These are phyloP conservation scores for Solanum gracilifrons DNA, from an alignment of 257 asterid genomes.

Conservation along the genomic window DNA sequence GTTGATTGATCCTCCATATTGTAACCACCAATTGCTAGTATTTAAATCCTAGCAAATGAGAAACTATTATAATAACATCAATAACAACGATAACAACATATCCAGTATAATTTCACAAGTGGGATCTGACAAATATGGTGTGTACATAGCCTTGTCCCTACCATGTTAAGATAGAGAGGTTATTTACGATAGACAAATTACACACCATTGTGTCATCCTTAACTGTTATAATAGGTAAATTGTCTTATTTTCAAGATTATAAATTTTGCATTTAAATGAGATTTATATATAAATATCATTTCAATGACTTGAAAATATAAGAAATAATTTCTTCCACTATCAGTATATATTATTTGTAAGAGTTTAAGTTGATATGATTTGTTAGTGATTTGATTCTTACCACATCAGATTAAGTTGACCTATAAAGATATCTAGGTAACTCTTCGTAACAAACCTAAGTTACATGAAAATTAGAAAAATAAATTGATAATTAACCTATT, in stretches of 20 bases:
- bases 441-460: neutral
- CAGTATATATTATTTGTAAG: neutral
- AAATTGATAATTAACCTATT: neutral
- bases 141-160: fast-evolving
- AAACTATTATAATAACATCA: neutral
- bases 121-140: neutral
- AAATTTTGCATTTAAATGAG: neutral
- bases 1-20: slow-evolving; percentile 31
- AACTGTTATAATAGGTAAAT: neutral
- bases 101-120: neutral
- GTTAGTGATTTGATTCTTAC: neutral
- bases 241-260: neutral
- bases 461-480: neutral
- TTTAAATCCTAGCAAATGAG: slow-evolving; percentile 24
- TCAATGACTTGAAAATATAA: too few relatives aligned
- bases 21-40: slow-evolving; percentile 60
- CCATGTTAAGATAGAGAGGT: neutral
- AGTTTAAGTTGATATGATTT: neutral
- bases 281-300: neutral
- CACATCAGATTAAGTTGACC: neutral
- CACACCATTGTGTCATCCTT: neutral
- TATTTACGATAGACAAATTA: neutral
- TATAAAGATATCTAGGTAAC: neutral
- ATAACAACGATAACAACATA: neutral
- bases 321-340: too few relatives aligned